These are phyloP conservation scores for Phytophthora tubulina DNA, from an alignment of 352 stramenopile species.

Conservation along the genomic window DNA sequence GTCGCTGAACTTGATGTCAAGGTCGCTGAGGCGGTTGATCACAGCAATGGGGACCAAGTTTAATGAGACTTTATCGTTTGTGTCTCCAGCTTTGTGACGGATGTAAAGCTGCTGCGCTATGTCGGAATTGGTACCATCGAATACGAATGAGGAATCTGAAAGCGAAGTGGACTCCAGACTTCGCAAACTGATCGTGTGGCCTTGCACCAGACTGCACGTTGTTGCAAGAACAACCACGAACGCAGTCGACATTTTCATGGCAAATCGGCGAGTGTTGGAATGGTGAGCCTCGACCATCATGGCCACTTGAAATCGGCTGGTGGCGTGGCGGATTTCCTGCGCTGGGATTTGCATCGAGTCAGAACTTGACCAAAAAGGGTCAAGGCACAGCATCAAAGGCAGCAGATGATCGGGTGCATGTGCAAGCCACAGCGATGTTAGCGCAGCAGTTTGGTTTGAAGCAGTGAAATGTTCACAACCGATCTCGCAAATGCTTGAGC, in stretches of 20 bases:
- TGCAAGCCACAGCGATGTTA: constrained; percentile 10
- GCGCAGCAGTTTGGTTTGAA: neutral
- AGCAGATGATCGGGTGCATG: constrained; percentile 7
- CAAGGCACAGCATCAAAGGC: neutral
- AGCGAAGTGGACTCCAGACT: constrained; percentile 14
- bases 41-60: constrained; percentile 17
- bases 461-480: neutral
- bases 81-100: constrained; percentile 30
- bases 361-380: constrained; percentile 15
- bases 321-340: neutral
- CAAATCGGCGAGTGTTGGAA: constrained; percentile 4
- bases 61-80: constrained; percentile 13
- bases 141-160: constrained; percentile 27
- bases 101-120: constrained; percentile 46
- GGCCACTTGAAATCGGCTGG: neutral
- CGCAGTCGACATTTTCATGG: constrained; percentile 6
- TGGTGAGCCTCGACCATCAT: constrained; percentile 1
- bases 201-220: neutral
- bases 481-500: constrained; percentile 3
- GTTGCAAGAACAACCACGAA: constrained; percentile 11
- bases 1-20: constrained; percentile 23
- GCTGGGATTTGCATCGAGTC: constrained; percentile 33
- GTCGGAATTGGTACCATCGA: constrained; percentile 49
- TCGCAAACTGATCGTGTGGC: constrained; percentile 9
- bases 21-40: constrained; percentile 6